Evolutionary conservation across 352 stramenopile species (phyloP), one percentile per base, ranked within the genome.

Genomic region (Phytopythium delawarense): DNA sequence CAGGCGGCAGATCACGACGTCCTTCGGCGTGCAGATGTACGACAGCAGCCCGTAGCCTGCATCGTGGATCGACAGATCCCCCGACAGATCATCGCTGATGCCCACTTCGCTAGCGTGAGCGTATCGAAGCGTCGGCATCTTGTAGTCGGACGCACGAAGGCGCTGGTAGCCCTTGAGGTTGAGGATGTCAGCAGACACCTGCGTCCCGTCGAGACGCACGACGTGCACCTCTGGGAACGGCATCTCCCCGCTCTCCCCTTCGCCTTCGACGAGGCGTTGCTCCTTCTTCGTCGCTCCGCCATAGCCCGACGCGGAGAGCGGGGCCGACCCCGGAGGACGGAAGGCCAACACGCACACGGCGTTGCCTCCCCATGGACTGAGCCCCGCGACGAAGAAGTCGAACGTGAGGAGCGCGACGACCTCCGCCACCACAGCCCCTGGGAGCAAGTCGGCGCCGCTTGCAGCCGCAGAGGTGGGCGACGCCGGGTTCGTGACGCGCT

Each of bases 221-320:
- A 98, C 83, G 54, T 94, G 86, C 28, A 94, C 72, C 55, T 94
- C 86, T 37, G 86, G 86, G 56, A 89, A 91, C 16, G 86, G 83
- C 69, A 91, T 91, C 61, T 91, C 81, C 0, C 67, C 79, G 0
- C 69, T 75, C 32, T 91, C 81, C 0, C 81, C 85, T 75, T 94
- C 85, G 1, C 85, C 85, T 66, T 89, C 79, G 32, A 92, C 72
- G 8, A 72, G 63, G 7, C 72, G 71, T 44, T 79, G 66, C 56
- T 83, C 74, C 57, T 72, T 76, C 15, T 71, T 70, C 21, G 66
- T 78, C 18, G 73, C 78, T 2, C 46, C 63, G 40, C 20, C 58
- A 28, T 62, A 67, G 54, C 63, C 63, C 4, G 52, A 58, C 4
- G 52, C 52, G 6, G 54, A 60, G 15, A 60, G 35, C 7, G 67